phyloP scores from a whole-genome alignment of 2,329 filamentous ascomycete genomes.

The Penicillium griseofulvum region DNA sequence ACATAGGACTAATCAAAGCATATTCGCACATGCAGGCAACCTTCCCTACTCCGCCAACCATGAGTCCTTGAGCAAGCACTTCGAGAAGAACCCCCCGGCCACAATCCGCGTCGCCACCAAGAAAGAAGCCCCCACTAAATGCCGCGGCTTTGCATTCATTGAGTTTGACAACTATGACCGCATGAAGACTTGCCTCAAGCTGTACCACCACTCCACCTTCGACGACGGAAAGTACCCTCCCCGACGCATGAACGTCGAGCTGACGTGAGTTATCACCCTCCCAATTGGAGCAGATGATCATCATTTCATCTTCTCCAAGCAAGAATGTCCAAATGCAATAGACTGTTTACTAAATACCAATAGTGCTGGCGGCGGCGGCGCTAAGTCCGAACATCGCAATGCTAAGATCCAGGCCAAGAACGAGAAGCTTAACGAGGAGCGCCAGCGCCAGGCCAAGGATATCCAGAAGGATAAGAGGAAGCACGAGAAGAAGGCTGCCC shows the following conservation, averaged over 20 bases:
- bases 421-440: slow-evolving; percentile 71
- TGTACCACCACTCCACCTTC: slow-evolving; percentile 84
- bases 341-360: slow-evolving; percentile 2
- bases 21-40: slow-evolving; percentile 59
- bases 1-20: not conserved
- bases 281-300: not conserved
- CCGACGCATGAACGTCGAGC: slow-evolving; percentile 85
- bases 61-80: slow-evolving; percentile 69
- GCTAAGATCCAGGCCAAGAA: slow-evolving; percentile 85
- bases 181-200: slow-evolving; percentile 89
- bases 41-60: slow-evolving; percentile 80
- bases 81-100: slow-evolving; percentile 68
- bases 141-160: slow-evolving; percentile 78
- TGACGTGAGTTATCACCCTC: slow-evolving; percentile 64
- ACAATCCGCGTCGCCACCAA: slow-evolving; percentile 72
- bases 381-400: slow-evolving; percentile 66
- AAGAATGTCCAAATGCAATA: not conserved
- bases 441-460: slow-evolving; percentile 53
- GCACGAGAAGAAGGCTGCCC: slow-evolving; percentile 21
- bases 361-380: slow-evolving; percentile 75
- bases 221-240: slow-evolving; percentile 54
- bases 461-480: slow-evolving; percentile 46
- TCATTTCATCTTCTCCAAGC: not conserved
- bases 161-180: slow-evolving; percentile 83
- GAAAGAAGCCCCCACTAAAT: slow-evolving; percentile 58